These are phyloP conservation scores for Candida xiaguanensis DNA, from an alignment of 805 yeast genomes.

Conservation along the genomic window DNA sequence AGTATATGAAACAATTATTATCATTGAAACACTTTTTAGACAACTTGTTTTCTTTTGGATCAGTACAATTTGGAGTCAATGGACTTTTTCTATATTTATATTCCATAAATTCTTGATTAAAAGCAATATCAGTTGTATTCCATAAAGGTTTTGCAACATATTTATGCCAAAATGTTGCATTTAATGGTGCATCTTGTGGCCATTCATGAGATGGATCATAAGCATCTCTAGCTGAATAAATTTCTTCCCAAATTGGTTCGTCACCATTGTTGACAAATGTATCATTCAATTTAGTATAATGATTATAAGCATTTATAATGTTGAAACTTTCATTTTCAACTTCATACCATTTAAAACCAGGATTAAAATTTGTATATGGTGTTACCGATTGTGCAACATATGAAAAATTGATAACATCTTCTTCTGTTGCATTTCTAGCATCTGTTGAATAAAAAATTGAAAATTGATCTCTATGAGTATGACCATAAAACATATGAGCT, in stretches of 20 bases:
- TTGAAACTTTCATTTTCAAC: constrained; percentile 60
- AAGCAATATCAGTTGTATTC: constrained; percentile 28
- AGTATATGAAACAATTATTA: constrained; percentile 18
- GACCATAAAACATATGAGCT: constrained; percentile 67
- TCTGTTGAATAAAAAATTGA: constrained; percentile 50
- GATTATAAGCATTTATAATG: constrained; percentile 56
- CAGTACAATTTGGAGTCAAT: constrained; percentile 38
- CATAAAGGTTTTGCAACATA: constrained; percentile 45
- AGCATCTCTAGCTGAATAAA: constrained; percentile 60
- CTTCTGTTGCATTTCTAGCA: constrained; percentile 34
- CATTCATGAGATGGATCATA: constrained; percentile 51
- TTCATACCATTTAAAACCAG: constrained; percentile 71
- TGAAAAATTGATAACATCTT: constrained; percentile 49
- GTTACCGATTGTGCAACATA: constrained; percentile 68
- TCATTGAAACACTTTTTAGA: constrained; percentile 17
- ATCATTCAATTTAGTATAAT: constrained; percentile 53
- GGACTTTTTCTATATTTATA: constrained; percentile 40
- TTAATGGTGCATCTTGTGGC: constrained; percentile 61
- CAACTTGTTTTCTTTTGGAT: constrained; percentile 14
- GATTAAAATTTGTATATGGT: constrained; percentile 56
- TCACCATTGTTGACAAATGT: constrained; percentile 49
- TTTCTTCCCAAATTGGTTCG: constrained; percentile 60
- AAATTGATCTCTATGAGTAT: constrained; percentile 69
- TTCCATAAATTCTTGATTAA: constrained; percentile 16
- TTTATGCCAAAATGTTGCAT: constrained; percentile 63